phyloP scores from a whole-genome alignment of 1,139 yeast genomes.

The Casaregolazyma lundiana region DNA sequence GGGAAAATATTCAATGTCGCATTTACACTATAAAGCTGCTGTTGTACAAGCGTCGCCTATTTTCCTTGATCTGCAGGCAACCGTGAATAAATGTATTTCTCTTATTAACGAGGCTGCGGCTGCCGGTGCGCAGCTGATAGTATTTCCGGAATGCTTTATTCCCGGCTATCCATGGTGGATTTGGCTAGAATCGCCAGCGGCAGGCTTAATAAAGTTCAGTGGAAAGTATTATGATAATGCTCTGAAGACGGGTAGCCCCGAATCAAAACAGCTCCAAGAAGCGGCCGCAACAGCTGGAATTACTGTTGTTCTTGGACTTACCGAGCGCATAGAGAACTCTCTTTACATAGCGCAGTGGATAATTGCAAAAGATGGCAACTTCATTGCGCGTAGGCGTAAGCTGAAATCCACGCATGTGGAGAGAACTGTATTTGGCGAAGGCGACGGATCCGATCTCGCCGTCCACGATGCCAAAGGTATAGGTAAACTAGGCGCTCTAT shows the following conservation, averaged over 20 bases:
- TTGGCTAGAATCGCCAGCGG: neutral
- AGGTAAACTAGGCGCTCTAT: conserved; percentile 40
- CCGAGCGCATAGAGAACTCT: conserved; percentile 37
- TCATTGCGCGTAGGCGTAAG: conserved; percentile 40
- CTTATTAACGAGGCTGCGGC: conserved; percentile 22
- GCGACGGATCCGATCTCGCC: conserved; percentile 41
- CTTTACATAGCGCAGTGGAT: conserved; percentile 37
- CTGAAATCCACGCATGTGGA: conserved; percentile 40
- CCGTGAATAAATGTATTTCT: conserved; percentile 17
- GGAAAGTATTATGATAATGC: neutral
- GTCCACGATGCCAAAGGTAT: conserved; percentile 29
- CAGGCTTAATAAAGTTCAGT: neutral
- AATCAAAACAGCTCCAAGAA: neutral
- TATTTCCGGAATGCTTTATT: conserved; percentile 28
- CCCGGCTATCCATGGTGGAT: conserved; percentile 30
- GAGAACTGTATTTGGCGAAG: conserved; percentile 40
- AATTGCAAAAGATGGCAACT: conserved; percentile 35
- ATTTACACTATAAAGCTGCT: conserved; percentile 13
- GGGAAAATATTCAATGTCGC: neutral
- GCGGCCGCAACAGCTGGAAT: conserved; percentile 6
- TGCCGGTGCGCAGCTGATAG: conserved; percentile 28
- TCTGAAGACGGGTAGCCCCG: neutral
- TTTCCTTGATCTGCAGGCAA: conserved; percentile 22
- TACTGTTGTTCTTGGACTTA: conserved; percentile 44
- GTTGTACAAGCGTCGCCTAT: conserved; percentile 22